Evolutionary conservation across 306 rosid species (phyloP).

Genomic region (Rubus idaeus): DNA sequence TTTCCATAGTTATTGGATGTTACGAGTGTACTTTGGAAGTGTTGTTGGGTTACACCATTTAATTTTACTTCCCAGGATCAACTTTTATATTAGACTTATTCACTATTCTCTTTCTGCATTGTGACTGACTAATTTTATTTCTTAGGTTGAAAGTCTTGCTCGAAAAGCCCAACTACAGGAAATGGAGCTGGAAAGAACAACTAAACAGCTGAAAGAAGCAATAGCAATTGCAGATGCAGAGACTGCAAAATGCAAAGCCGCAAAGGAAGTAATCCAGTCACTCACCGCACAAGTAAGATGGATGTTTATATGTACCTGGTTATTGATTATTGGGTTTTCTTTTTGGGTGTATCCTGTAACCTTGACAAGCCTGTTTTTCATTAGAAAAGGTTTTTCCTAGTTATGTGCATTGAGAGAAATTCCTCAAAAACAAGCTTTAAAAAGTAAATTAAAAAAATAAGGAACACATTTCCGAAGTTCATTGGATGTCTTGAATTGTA

Average conservation of each 20-base stretch:
- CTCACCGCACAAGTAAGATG: slow-evolving; percentile 90
- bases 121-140: slow-evolving; percentile 25
- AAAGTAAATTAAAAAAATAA: neutral
- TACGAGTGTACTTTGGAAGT: neutral
- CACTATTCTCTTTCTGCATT: slow-evolving; percentile 27
- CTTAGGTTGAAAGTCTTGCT: slow-evolving; percentile 85
- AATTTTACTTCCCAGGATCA: neutral
- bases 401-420: neutral
- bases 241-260: slow-evolving; percentile 87
- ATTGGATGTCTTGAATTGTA: neutral
- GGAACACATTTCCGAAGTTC: neutral
- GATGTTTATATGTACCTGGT: slow-evolving; percentile 11
- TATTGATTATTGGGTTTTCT: neutral
- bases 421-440: neutral
- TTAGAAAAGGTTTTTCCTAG: neutral
- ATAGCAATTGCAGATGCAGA: slow-evolving; percentile 85
- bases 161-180: slow-evolving; percentile 90
- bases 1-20: neutral
- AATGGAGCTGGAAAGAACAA: slow-evolving; percentile 83
- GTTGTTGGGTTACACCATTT: neutral
- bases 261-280: slow-evolving; percentile 97
- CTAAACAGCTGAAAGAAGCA: slow-evolving; percentile 94
- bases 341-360: neutral
- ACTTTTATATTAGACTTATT: slow-evolving; percentile 12
- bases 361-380: neutral